These are phyloP conservation scores for Solanum sparsipilum DNA, from an alignment of 257 asterid genomes.

Conservation along the genomic window DNA sequence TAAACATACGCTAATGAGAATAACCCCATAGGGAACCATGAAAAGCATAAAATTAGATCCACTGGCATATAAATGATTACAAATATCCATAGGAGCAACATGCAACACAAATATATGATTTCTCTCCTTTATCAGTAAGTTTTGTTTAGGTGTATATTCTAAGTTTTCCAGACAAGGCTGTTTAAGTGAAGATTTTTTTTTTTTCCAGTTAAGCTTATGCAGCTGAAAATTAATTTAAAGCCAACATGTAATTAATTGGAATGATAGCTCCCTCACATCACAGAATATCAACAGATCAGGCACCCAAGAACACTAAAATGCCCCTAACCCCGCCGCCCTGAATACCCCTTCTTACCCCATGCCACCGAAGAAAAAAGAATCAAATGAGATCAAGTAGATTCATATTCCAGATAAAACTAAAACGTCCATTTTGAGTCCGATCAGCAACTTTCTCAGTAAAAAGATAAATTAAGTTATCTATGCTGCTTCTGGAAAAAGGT, in stretches of 20 bases:
- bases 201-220: background rate
- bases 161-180: background rate
- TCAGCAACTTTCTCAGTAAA: background rate
- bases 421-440: background rate
- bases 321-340: background rate
- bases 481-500: background rate
- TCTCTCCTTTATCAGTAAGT: background rate
- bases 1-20: background rate
- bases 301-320: background rate
- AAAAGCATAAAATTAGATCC: background rate
- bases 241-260: background rate
- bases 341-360: background rate
- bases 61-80: background rate
- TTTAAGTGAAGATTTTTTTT: background rate
- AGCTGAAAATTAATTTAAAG: background rate
- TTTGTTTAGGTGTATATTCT: background rate
- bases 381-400: background rate
- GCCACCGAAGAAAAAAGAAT: background rate
- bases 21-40: background rate
- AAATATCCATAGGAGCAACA: background rate
- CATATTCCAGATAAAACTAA: background rate
- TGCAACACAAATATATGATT: background rate
- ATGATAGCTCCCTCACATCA: background rate
- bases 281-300: background rate
- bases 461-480: background rate